A percentile compares a stretch with the other conserved stretches of the same genome.
These are phyloP conservation scores for Wickerhamomyces bisporus DNA, from an alignment of 805 yeast genomes.

Conservation along the genomic window DNA sequence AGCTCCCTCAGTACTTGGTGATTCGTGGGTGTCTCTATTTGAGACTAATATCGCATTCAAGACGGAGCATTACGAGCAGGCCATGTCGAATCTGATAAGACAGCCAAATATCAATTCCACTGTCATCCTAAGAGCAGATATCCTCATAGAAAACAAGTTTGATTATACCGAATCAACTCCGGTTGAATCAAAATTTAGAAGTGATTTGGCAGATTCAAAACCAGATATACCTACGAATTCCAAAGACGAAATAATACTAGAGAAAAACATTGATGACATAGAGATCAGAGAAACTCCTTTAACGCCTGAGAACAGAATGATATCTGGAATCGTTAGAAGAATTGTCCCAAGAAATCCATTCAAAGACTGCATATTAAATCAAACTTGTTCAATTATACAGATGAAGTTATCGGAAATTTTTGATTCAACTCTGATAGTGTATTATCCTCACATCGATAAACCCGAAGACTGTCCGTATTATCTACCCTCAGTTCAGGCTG, in stretches of 20 bases:
- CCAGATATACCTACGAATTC: conserved; percentile 28
- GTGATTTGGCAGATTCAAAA: conserved; percentile 21
- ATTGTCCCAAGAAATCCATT: conserved; percentile 89
- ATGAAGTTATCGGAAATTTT: conserved; percentile 21
- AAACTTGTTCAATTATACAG: conserved; percentile 62
- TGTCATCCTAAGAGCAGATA: conserved; percentile 84
- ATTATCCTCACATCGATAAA: conserved; percentile 66
- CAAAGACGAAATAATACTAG: conserved; percentile 19
- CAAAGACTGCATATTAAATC: conserved; percentile 78
- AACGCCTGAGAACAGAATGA: conserved; percentile 28
- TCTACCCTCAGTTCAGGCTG: conserved; percentile 78
- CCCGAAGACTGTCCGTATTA: conserved; percentile 75
- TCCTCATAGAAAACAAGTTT: conserved; percentile 47
- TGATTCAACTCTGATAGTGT: conserved; percentile 54
- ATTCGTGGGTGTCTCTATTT: conserved; percentile 59
- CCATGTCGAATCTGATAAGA: conserved; percentile 72
- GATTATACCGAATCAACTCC: conserved; percentile 25
- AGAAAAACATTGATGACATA: conserved; percentile 36
- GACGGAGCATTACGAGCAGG: conserved; percentile 56
- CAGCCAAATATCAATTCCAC: conserved; percentile 92
- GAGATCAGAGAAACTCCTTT: conserved; percentile 29
- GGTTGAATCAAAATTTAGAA: conserved; percentile 14
- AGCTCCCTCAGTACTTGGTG: conserved; percentile 44
- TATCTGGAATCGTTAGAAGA: conserved; percentile 63
- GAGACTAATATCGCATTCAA: conserved; percentile 43